A percentile compares a stretch with the other conserved stretches of the same genome.
Evolutionary conservation across 192 early-diverging fungal species (phyloP).

Genomic region (Backusella morwellensis): DNA sequence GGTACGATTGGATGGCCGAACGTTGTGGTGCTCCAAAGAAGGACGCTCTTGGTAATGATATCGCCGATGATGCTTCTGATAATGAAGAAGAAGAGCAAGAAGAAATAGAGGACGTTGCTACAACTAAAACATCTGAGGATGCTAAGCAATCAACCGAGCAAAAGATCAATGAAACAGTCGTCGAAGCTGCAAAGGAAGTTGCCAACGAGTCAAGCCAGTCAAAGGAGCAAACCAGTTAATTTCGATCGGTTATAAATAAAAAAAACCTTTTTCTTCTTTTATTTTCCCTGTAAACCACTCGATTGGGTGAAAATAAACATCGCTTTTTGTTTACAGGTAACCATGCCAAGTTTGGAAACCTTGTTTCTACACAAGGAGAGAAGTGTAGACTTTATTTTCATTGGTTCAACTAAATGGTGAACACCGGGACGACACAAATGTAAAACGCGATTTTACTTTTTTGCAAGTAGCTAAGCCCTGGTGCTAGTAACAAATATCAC

Average conservation of each 20-base stretch:
- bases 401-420: too few species aligned
- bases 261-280: background rate
- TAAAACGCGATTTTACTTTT: too few species aligned
- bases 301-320: background rate
- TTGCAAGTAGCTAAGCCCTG: too few species aligned
- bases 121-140: background rate
- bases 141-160: background rate
- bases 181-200: background rate
- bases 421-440: too few species aligned
- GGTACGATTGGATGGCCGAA: slow-evolving; percentile 55
- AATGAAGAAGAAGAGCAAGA: background rate
- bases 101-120: too few species aligned
- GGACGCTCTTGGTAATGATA: slow-evolving; percentile 18
- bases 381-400: too few species aligned
- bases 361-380: too few species aligned
- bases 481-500: too few species aligned
- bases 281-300: background rate
- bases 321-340: too few species aligned
- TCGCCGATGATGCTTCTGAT: background rate
- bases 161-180: background rate
- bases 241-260: background rate
- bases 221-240: background rate
- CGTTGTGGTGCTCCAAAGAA: slow-evolving; percentile 28
- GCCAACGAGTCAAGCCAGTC: background rate
- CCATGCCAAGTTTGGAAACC: too few species aligned